phyloP scores from a whole-genome alignment of 1,284 basidiomycete species.

The Malassezia nana region DNA sequence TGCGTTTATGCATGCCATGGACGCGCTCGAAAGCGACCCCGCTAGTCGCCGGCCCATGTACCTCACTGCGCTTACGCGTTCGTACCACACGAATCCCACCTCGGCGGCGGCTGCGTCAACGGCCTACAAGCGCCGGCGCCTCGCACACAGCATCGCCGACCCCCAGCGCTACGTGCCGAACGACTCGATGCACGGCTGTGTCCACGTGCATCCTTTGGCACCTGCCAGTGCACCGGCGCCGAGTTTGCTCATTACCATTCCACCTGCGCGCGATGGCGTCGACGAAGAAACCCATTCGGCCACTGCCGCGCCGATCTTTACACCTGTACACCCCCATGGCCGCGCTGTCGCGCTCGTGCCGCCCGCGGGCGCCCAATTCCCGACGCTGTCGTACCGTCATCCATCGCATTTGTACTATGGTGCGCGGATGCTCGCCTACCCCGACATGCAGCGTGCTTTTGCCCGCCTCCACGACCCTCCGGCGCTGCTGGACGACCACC shows the following conservation, averaged over 20 bases:
- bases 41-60: conserved; percentile 21
- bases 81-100: conserved; percentile 20
- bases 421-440: conserved; percentile 27
- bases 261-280: conserved; percentile 21
- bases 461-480: conserved; percentile 34
- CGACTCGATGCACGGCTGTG: conserved; percentile 37
- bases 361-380: conserved; percentile 29
- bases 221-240: conserved; percentile 31
- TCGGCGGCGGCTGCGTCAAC: conserved; percentile 13
- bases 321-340: conserved; percentile 36
- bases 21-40: conserved; percentile 27
- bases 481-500: conserved; percentile 38
- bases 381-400: conserved; percentile 30
- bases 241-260: conserved; percentile 38
- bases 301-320: conserved; percentile 30
- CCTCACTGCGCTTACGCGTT: conserved; percentile 27
- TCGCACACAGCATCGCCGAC: conserved; percentile 36
- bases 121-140: conserved; percentile 26
- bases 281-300: conserved; percentile 25
- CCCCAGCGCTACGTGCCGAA: conserved; percentile 31
- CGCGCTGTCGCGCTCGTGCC: conserved; percentile 30
- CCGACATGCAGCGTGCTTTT: conserved; percentile 28
- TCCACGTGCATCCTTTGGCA: conserved; percentile 28
- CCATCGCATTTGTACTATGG: conserved; percentile 30
- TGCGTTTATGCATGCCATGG: conserved; percentile 34